Conservation (phyloP, 108 stramenopile species). For the Cyclotella cryptica region DNA sequence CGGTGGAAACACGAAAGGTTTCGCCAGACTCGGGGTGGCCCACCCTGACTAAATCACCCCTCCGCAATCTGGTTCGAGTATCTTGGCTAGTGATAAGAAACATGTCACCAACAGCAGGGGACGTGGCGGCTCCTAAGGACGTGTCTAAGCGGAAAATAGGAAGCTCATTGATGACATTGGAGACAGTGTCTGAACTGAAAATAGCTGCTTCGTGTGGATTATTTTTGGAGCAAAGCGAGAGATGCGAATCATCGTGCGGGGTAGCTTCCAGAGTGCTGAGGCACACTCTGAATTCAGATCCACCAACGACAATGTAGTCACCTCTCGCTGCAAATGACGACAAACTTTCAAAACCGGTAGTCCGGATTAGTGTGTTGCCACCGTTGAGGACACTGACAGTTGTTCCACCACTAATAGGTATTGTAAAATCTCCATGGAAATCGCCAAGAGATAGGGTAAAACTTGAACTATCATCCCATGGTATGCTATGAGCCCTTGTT, state of each 20-base stretch:
- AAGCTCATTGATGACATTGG: conserved; percentile 40
- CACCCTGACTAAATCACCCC: conserved; percentile 73
- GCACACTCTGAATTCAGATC: conserved; percentile 66
- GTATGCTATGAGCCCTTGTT: conserved; percentile 66
- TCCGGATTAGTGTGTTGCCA: conserved; percentile 29
- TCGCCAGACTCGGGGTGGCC: conserved; percentile 74
- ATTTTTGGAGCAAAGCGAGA: conserved; percentile 60
- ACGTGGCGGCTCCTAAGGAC: conserved; percentile 58
- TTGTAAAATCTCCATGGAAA: conserved; percentile 67
- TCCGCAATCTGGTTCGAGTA: conserved; percentile 42
- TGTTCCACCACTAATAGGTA: conserved; percentile 44
- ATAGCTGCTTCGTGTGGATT: conserved; percentile 39
- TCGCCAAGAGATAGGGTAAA: conserved; percentile 71
- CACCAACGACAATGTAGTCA: conserved; percentile 63
- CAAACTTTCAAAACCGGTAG: conserved; percentile 40
- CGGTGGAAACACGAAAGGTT: conserved; percentile 72
- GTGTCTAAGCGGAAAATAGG: conserved; percentile 77
- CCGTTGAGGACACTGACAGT: conserved; percentile 38
- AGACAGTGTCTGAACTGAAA: conserved; percentile 38
- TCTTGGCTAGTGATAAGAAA: conserved; percentile 60
- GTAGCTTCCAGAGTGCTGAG: conserved; percentile 33
- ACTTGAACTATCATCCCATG: conserved; percentile 51
- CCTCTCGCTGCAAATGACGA: conserved; percentile 54
- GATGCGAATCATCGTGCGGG: conserved; percentile 45
- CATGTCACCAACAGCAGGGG: conserved; percentile 62